Evolutionary conservation across 2,329 filamentous ascomycete genomes (phyloP).

Genomic region (Pyrenochaeta sp.): DNA sequence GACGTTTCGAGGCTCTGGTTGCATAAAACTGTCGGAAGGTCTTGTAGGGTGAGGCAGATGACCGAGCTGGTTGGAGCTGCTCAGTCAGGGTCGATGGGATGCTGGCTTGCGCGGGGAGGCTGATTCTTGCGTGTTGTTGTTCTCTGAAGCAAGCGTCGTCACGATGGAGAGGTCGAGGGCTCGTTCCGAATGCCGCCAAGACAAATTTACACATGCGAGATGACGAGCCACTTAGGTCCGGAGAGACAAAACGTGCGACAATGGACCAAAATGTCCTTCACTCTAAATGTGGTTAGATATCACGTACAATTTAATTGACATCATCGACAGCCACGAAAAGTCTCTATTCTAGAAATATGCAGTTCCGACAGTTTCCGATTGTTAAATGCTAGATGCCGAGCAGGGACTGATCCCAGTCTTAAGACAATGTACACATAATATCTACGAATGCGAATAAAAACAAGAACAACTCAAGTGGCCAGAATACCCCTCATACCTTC

Average conservation of each 20-base stretch:
- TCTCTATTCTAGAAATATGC: no score
- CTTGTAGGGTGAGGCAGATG: slow-evolving; percentile 45
- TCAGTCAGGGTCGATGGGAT: slow-evolving; percentile 39
- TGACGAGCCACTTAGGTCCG: slow-evolving; percentile 21
- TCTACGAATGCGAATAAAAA: slow-evolving; percentile 1
- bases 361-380: not conserved
- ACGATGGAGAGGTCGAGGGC: slow-evolving; percentile 17
- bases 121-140: slow-evolving; percentile 18
- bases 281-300: no score
- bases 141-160: slow-evolving; percentile 5
- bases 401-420: no score
- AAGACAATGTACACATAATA: not conserved
- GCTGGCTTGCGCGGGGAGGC: slow-evolving; percentile 29
- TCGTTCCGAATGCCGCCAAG: slow-evolving; percentile 20
- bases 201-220: slow-evolving; percentile 8
- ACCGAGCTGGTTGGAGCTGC: slow-evolving; percentile 62
- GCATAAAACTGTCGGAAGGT: slow-evolving; percentile 66
- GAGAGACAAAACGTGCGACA: slow-evolving; percentile 20
- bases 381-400: no score
- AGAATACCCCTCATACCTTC: slow-evolving; percentile 4
- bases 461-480: not conserved
- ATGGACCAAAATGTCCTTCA: no score
- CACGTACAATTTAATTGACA: no score
- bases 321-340: no score
- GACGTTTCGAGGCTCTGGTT: slow-evolving; percentile 64